Base-by-base conservation (phyloP, 1,284 basidiomycete genomes). In the Somion occarium region DNA sequence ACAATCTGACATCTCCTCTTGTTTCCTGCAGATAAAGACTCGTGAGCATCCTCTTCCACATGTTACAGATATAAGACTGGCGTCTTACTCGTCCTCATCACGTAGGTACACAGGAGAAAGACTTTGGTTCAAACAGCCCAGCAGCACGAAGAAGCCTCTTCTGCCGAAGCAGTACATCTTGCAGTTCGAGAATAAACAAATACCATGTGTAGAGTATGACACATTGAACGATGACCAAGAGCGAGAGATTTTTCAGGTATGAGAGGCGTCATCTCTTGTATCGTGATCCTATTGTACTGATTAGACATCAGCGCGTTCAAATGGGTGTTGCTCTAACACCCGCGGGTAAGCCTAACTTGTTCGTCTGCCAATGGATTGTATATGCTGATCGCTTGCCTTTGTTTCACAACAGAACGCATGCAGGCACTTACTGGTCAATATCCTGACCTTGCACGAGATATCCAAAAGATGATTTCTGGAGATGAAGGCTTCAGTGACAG, bases 281-380 rank as follows among this genome's bases (percentile, higher is more conserved):
- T n/a, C n/a, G n/a, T n/a, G n/a, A n/a, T n/a, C n/a, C n/a, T n/a
- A n/a, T n/a, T 13, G n/a, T 3, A 24, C 7, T 56, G 34, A 26
- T 19, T 41, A 15, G 23, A 46, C 30, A 15, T 7, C 56, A 85
- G 83, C 75, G 87, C 41, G 87, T 90, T 2, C 87, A 90, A 67
- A 70, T 89, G 1, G 86, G 87, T 1, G 82, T 89, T 75, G 85
- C 87, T 0, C 72, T 89, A n/a, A 88, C 84, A 0, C 80, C 85
- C 5, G 82, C 86, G 50, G 76, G 76, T 74, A 49, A 13, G 65
- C 27, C 22, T 38, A 38, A 2, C 9, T 3, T 20, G 30, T 7
- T 45, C 39, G n/a, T n/a, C n/a, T n/a, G n/a, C n/a, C n/a, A n/a
- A 11, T 23, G 5, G 7, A 5, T 19, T 23, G n/a, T 23, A 20